phyloP scores from a whole-genome alignment of 345 rosid species.

The Syzygium aromaticum region DNA sequence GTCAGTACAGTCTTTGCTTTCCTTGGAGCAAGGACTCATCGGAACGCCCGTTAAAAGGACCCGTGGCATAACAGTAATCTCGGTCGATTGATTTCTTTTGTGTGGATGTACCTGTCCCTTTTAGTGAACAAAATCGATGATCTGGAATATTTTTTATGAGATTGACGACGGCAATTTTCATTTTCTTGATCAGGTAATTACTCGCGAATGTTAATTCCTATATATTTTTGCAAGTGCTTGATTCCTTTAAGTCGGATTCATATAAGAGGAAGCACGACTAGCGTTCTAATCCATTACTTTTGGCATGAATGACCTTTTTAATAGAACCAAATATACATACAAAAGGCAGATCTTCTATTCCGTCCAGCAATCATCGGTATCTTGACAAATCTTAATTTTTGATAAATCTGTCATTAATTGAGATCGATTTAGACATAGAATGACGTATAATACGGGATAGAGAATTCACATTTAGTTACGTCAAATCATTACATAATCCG shows the following conservation, averaged over 20 bases:
- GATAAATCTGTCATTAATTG: neutral
- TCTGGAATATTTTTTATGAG: neutral
- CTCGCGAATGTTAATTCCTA: neutral
- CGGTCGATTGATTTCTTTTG: neutral
- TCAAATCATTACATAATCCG: neutral
- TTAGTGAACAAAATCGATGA: neutral
- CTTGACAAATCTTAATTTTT: neutral
- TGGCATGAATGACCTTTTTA: neutral
- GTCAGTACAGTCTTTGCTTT: neutral
- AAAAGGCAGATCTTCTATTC: neutral
- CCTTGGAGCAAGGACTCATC: neutral
- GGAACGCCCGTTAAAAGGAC: neutral
- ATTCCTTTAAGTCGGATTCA: neutral
- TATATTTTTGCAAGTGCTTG: neutral
- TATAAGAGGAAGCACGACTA: neutral
- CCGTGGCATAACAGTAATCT: neutral
- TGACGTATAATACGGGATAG: fast-evolving
- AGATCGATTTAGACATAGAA: neutral
- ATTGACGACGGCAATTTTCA: neutral
- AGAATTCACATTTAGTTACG: neutral
- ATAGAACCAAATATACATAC: neutral
- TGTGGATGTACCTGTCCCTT: neutral
- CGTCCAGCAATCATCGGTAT: fast-evolving
- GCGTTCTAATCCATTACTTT: neutral
- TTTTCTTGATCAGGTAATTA: no score